Percentiles rank a stretch among this genome's conserved stretches.
Evolutionary conservation across 495 filamentous ascomycete genomes (phyloP).

Genomic region (Xanthoparmelia taractica): DNA sequence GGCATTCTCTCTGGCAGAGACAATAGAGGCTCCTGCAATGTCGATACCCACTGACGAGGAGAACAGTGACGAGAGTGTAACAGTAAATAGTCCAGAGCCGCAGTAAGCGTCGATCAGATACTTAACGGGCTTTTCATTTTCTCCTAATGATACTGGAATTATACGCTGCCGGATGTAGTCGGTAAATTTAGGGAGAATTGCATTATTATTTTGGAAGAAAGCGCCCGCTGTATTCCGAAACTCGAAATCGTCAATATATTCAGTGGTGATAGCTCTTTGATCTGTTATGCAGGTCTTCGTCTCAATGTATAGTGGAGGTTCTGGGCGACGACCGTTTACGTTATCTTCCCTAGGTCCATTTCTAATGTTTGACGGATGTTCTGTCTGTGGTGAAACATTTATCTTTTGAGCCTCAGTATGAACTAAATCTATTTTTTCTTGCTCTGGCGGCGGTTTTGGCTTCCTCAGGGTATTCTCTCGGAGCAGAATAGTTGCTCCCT

Average conservation of each 20-base stretch:
- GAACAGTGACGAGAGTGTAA: slow-evolving; percentile 82
- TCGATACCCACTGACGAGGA: slow-evolving; percentile 61
- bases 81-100: slow-evolving; percentile 92
- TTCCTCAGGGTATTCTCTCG: slow-evolving; percentile 75
- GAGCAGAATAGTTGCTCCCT: slow-evolving; percentile 80
- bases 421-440: neutral
- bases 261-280: slow-evolving; percentile 66
- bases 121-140: slow-evolving; percentile 47
- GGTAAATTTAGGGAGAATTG: slow-evolving; percentile 85
- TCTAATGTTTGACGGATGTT: neutral
- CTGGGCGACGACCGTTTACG: slow-evolving; percentile 26
- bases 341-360: neutral
- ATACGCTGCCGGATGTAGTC: slow-evolving; percentile 81
- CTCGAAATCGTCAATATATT: slow-evolving; percentile 77
- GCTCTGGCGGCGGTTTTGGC: slow-evolving; percentile 21
- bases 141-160: slow-evolving; percentile 33
- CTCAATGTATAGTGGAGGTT: slow-evolving; percentile 49
- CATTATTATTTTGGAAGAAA: slow-evolving; percentile 99
- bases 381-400: neutral
- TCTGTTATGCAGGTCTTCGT: slow-evolving; percentile 82
- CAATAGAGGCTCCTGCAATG: slow-evolving; percentile 63
- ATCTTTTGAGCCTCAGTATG: neutral
- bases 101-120: slow-evolving; percentile 97
- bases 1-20: slow-evolving; percentile 71
- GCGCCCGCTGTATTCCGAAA: slow-evolving; percentile 85